Conservation (phyloP, 2,329 filamentous ascomycete species). For the Triangularia verruculosa region DNA sequence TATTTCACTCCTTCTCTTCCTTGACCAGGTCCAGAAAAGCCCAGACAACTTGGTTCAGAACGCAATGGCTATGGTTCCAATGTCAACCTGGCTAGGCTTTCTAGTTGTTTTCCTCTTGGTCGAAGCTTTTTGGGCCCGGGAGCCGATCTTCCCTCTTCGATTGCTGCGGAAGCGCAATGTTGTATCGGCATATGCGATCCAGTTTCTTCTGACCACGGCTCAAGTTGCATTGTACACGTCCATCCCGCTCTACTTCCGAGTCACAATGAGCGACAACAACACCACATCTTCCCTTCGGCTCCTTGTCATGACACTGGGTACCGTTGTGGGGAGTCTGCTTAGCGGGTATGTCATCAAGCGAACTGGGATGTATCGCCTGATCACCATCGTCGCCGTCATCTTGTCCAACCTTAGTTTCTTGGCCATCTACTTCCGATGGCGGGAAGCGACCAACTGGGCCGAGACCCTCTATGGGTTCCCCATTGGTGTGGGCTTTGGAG, state of each 20-base stretch:
- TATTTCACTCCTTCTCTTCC: constrained; percentile 11
- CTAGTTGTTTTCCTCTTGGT: constrained; percentile 5
- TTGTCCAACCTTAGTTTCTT: constrained; percentile 11
- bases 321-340: constrained; percentile 10
- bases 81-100: constrained; percentile 10
- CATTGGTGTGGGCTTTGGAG: constrained; percentile 16
- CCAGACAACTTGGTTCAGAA: not conserved
- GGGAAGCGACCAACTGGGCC: constrained; percentile 3
- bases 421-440: constrained; percentile 13
- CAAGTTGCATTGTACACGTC: constrained; percentile 17
- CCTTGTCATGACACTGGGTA: constrained; percentile 12
- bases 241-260: constrained; percentile 13
- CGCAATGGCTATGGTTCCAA: not conserved
- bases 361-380: constrained; percentile 12
- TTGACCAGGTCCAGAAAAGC: constrained; percentile 6
- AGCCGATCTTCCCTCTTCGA: constrained; percentile 11
- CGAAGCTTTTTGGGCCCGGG: constrained; percentile 11
- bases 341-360: constrained; percentile 14
- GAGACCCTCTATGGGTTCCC: constrained; percentile 18
- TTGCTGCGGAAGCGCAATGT: constrained; percentile 9
- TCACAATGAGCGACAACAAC: constrained; percentile 6
- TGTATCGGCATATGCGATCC: constrained; percentile 10
- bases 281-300: constrained; percentile 1
- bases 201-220: constrained; percentile 13
- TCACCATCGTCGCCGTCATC: constrained; percentile 1